A percentile compares a stretch with the other conserved stretches of the same genome.
These are phyloP conservation scores for Fusarium sp. DNA, from an alignment of 2,329 filamentous ascomycete species.

Conservation along the genomic window DNA sequence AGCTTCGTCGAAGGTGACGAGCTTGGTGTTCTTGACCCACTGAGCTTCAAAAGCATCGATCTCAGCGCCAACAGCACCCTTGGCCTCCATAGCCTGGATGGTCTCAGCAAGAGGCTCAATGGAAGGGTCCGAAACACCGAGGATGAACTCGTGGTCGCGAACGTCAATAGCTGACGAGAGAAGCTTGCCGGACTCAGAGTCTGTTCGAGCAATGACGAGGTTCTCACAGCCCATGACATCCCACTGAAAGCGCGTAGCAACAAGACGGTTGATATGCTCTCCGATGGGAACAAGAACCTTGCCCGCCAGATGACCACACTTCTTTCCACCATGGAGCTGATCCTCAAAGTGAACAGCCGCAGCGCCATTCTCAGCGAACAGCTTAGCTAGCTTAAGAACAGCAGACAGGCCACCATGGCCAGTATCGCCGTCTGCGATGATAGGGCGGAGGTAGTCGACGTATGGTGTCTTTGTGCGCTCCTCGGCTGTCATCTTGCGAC, in stretches of 20 bases:
- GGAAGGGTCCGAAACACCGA: slow-evolving; percentile 80
- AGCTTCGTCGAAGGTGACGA: slow-evolving; percentile 93
- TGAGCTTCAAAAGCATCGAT: slow-evolving; percentile 87
- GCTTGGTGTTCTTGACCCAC: slow-evolving; percentile 87
- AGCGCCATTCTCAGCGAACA: slow-evolving; percentile 96
- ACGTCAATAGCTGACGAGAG: slow-evolving; percentile 92
- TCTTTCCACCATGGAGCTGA: slow-evolving; percentile 97
- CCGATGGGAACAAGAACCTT: slow-evolving; percentile 94
- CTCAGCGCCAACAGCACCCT: slow-evolving; percentile 79
- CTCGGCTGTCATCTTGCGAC: slow-evolving; percentile 79
- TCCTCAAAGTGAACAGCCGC: slow-evolving; percentile 98
- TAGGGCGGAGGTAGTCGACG: slow-evolving; percentile 91
- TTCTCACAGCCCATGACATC: slow-evolving; percentile 98
- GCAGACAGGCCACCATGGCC: slow-evolving; percentile 93
- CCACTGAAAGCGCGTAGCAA: slow-evolving; percentile 95
- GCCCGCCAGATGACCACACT: slow-evolving; percentile 95
- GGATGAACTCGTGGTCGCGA: slow-evolving; percentile 96
- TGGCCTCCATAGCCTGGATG: slow-evolving; percentile 87
- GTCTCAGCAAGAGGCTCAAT: slow-evolving; percentile 86
- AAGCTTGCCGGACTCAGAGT: slow-evolving; percentile 92
- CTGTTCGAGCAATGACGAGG: slow-evolving; percentile 91
- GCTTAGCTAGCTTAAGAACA: slow-evolving; percentile 94
- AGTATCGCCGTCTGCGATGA: slow-evolving; percentile 95
- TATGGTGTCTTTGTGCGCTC: slow-evolving; percentile 83
- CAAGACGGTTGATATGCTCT: slow-evolving; percentile 95